Evolutionary conservation across 306 rosid species (phyloP).

Genomic region (Astragalus glycyphyllos): DNA sequence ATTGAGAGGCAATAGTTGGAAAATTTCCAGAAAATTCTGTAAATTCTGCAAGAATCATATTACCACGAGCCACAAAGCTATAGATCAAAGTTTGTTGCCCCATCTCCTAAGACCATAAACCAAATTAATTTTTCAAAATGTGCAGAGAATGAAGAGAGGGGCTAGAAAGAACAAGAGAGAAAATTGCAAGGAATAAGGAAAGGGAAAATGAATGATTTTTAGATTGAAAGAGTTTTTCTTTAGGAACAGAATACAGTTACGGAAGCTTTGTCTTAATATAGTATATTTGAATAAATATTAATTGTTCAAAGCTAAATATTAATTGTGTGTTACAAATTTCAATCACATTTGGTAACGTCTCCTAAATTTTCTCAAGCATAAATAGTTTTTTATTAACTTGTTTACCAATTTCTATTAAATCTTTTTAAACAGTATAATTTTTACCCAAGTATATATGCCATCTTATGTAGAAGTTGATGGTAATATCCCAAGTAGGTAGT

Average conservation of each 20-base stretch:
- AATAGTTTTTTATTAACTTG: background rate
- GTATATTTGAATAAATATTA: slow-evolving; percentile 33
- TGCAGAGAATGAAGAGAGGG: slow-evolving; percentile 34
- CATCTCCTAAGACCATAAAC: slow-evolving; percentile 56
- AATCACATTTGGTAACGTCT: slow-evolving; percentile 8
- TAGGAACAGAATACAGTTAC: slow-evolving; percentile 38
- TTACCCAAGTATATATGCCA: too few relatives aligned
- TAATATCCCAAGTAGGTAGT: too few relatives aligned
- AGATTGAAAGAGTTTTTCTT: slow-evolving; percentile 28
- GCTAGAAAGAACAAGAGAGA: slow-evolving; percentile 25
- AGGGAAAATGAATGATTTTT: slow-evolving; percentile 53
- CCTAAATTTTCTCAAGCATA: background rate
- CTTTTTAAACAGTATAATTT: too few relatives aligned
- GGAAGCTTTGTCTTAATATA: slow-evolving; percentile 30
- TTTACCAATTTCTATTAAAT: too few relatives aligned
- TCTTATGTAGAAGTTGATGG: too few relatives aligned
- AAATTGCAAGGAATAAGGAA: slow-evolving; percentile 17
- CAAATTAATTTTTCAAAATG: slow-evolving; percentile 9
- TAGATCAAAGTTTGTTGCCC: slow-evolving; percentile 94
- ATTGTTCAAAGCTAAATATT: background rate
- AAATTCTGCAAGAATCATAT: slow-evolving; percentile 77
- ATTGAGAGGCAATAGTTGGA: slow-evolving; percentile 74
- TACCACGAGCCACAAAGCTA: slow-evolving; percentile 95
- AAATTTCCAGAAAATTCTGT: slow-evolving; percentile 89
- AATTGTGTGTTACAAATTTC: background rate